These are phyloP conservation scores for Linum usitatissimum DNA, from an alignment of 345 rosid genomes.

Conservation along the genomic window DNA sequence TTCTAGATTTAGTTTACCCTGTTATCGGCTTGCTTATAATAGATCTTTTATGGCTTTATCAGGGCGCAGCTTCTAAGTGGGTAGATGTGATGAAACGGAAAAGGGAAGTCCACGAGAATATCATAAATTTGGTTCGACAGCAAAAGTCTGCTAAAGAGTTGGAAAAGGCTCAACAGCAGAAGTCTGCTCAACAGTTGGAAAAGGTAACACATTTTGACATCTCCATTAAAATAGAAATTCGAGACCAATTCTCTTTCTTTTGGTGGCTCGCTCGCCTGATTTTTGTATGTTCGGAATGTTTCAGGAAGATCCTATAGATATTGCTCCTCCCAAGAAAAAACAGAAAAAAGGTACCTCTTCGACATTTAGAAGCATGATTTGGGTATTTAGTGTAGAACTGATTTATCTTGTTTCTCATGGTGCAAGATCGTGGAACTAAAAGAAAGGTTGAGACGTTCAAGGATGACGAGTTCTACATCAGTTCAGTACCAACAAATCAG, in stretches of 20 bases:
- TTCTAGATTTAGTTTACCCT: not conserved
- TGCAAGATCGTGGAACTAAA: constrained; percentile 41
- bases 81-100: constrained; percentile 92
- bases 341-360: constrained; percentile 36
- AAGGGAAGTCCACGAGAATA: constrained; percentile 67
- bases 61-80: constrained; percentile 68
- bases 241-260: not conserved
- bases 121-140: constrained; percentile 58
- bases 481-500: constrained; percentile 75
- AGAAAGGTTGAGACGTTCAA: constrained; percentile 68
- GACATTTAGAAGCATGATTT: not conserved
- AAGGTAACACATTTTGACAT: constrained; percentile 12
- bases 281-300: not conserved
- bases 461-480: constrained; percentile 80
- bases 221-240: not conserved
- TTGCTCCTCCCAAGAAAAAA: constrained; percentile 23
- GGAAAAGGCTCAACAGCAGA: constrained; percentile 60
- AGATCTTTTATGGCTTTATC: constrained; percentile 1
- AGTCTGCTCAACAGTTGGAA: constrained; percentile 35
- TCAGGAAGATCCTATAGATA: constrained; percentile 46
- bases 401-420: constrained; percentile 11
- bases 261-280: not conserved
- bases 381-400: not conserved
- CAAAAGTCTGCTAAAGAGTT: constrained; percentile 37
- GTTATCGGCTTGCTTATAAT: not conserved